phyloP scores from a whole-genome alignment of 2,329 filamentous ascomycete species.

The Aspergillus brunneoviolaceus region DNA sequence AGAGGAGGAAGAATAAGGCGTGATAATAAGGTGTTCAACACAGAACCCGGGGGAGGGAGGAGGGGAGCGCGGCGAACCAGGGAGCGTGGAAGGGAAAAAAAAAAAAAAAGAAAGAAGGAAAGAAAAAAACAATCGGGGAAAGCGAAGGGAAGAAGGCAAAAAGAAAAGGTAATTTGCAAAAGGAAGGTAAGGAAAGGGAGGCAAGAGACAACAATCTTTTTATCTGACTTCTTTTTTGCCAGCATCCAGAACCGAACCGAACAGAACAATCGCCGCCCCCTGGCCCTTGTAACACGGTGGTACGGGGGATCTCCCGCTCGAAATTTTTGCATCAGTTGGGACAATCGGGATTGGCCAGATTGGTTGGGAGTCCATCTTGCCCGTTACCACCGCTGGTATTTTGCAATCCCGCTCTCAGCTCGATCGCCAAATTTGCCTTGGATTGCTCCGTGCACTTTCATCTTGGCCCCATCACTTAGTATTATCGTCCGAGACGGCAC shows the following conservation, averaged over 20 bases:
- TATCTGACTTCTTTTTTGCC: too few relatives aligned
- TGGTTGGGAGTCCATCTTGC: background rate
- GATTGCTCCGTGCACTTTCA: background rate
- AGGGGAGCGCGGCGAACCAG: background rate
- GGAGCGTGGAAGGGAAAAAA: constrained; percentile 12
- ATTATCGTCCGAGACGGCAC: too few relatives aligned
- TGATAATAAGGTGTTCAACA: constrained; percentile 7
- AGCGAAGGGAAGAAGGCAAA: constrained; percentile 11
- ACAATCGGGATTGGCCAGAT: background rate
- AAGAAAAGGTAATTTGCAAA: background rate
- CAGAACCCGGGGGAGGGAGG: constrained; percentile 10
- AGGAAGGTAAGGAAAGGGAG: constrained; percentile 12
- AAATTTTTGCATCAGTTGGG: constrained; percentile 3
- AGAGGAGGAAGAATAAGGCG: constrained; percentile 14
- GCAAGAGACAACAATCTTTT: background rate
- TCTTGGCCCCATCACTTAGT: too few relatives aligned
- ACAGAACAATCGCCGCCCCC: background rate
- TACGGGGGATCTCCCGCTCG: constrained; percentile 8
- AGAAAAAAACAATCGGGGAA: constrained; percentile 4
- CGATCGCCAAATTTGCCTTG: background rate
- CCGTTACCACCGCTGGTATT: background rate
- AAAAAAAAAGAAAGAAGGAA: constrained; percentile 13
- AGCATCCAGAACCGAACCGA: constrained; percentile 1
- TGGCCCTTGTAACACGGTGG: background rate
- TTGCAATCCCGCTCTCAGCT: background rate